Percentiles rank a stretch among this genome's conserved stretches.
These are phyloP conservation scores for Pseudonitzschia multistriata DNA, from an alignment of 108 stramenopile genomes.

Conservation along the genomic window DNA sequence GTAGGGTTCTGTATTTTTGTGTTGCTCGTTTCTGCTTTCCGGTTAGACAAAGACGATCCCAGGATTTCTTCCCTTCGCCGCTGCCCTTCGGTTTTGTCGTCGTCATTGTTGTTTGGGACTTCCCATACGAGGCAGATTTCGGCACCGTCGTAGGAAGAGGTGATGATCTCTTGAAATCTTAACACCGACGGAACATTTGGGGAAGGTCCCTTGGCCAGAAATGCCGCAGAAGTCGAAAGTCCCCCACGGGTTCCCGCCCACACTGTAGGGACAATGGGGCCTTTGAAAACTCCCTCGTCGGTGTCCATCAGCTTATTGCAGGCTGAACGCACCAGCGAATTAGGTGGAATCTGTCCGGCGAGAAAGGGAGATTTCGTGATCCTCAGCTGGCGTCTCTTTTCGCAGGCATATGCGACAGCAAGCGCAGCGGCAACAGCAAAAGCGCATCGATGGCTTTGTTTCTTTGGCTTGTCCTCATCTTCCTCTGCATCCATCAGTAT, in stretches of 20 bases:
- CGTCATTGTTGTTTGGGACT: background rate
- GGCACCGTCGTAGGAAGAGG: background rate
- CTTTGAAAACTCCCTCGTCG: background rate
- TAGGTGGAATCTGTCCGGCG: conserved; percentile 1
- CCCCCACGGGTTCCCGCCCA: background rate
- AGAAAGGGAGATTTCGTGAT: background rate
- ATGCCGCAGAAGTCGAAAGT: background rate
- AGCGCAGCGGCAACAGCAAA: background rate
- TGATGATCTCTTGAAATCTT: background rate
- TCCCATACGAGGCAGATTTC: background rate
- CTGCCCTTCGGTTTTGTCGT: background rate
- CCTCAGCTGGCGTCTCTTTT: background rate
- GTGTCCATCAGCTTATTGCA: background rate
- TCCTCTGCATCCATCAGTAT: background rate
- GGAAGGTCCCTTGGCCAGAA: background rate
- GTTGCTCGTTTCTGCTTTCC: background rate
- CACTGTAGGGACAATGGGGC: background rate
- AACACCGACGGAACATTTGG: background rate
- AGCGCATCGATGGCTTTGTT: background rate
- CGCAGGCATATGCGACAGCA: conserved; percentile 13
- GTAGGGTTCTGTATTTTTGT: conserved; percentile 38
- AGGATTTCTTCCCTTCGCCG: background rate
- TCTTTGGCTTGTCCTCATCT: background rate
- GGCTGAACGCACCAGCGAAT: background rate
- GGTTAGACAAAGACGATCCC: background rate